Percentiles rank a stretch among this genome's conserved stretches.
These are phyloP conservation scores for Westerdykella aurantiaca DNA, from an alignment of 2,329 filamentous ascomycete species.

Conservation along the genomic window DNA sequence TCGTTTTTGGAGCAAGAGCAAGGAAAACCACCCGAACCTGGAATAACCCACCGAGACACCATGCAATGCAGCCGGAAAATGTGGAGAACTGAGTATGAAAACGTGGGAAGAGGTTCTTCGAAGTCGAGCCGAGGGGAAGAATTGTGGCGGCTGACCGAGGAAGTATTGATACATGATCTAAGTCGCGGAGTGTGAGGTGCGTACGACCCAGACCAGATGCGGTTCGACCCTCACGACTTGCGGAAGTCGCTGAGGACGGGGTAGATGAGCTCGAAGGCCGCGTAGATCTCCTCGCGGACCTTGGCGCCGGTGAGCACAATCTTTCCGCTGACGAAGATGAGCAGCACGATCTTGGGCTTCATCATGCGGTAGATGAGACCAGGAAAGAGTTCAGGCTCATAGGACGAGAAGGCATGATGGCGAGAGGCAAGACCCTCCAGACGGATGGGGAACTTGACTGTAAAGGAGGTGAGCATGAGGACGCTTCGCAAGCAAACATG, in stretches of 20 bases:
- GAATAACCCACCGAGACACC: too few relatives aligned
- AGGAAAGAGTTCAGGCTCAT: conserved; percentile 96
- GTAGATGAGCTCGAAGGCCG: conserved; percentile 37
- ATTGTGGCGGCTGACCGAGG: background rate
- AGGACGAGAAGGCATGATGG: conserved; percentile 94
- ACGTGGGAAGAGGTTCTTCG: background rate
- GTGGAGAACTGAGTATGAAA: background rate
- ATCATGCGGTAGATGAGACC: conserved; percentile 99
- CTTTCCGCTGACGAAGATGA: conserved; percentile 98
- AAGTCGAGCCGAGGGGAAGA: background rate
- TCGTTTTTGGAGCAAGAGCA: background rate
- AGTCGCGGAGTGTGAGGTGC: background rate
- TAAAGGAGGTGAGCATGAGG: conserved; percentile 67
- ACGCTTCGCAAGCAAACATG: conserved; percentile 89
- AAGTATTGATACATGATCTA: background rate
- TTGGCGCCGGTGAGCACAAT: conserved; percentile 97
- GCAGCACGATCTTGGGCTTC: conserved; percentile 96
- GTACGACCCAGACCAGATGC: background rate
- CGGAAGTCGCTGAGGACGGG: conserved; percentile 50
- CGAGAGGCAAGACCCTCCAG: conserved; percentile 91
- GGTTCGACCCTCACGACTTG: conserved; percentile 36
- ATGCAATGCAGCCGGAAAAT: background rate
- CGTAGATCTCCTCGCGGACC: conserved; percentile 85
- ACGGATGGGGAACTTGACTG: conserved; percentile 94
- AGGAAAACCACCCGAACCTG: too few relatives aligned